Base-by-base conservation (phyloP, 768 basidiomycete genomes). In the Butyriboletus loyo region DNA sequence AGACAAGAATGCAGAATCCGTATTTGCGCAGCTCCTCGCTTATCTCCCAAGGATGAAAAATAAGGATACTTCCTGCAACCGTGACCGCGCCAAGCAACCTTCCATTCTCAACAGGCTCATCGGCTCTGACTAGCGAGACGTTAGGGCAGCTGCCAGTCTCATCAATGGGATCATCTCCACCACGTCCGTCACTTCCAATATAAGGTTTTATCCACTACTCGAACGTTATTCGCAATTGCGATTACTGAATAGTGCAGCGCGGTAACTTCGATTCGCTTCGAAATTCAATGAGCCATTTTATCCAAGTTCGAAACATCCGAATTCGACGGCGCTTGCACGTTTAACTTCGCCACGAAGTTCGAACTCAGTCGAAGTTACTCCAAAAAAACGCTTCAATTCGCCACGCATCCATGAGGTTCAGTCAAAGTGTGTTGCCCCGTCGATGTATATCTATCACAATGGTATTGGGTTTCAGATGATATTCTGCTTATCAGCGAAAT, bases 21-120 rank as follows among this genome's bases (percentile, higher is more conserved):
- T 62, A 10, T 80, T 82, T 53, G 78, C 73, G 0, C 76, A 73
- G 73, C 68, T 83, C n/a, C 72, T 85, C 4, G 66, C 75, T 17
- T 70, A 79, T 49, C 74, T 85, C 24, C 58, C 78, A n/a, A 62
- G 59, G 21, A 67, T 80, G 24, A 69, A 77, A 1, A 66, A 56
- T 6, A 70, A 70, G 15, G 52, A 65, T 6, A 69, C 70, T 0
- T 64, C 60, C 3, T 58, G 65, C 1, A 79, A 80, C 54, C 75
- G 73, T 48, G 61, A 71, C 13, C 51, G 75, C 25, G 73, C 77
- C 2, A 56, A 72, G 43, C 68, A 72, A 25, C 48, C 54, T 7
- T 42, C 48, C 9, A 71, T 77, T 32, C 22, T 72, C 25, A 36
- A 66, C 7, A 52, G 42, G 2, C 69, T 69, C 34, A 48, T 50